Conservation (phyloP, 2,329 filamentous ascomycete genomes). For the Colletotrichum neosansevieriae region DNA sequence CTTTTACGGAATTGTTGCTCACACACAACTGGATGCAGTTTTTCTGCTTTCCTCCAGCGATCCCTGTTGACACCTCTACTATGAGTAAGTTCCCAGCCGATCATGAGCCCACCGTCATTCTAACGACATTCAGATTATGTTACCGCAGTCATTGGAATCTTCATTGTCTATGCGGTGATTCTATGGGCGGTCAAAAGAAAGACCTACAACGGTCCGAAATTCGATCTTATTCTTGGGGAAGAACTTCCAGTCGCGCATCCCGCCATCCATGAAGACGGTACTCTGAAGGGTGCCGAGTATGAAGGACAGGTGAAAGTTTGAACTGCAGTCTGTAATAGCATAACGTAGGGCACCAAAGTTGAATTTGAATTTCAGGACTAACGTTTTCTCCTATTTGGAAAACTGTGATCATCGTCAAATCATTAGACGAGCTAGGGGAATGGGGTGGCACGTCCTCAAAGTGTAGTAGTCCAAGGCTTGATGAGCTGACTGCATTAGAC, state of each 20-base stretch:
- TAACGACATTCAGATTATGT: conserved; percentile 22
- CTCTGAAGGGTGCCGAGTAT: background rate
- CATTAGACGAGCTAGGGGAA: no score
- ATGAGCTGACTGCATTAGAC: background rate
- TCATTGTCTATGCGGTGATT: conserved; percentile 7
- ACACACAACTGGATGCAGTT: background rate
- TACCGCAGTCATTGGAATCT: conserved; percentile 19
- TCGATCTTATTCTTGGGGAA: conserved; percentile 27
- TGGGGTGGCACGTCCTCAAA: no score
- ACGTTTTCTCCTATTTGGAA: no score
- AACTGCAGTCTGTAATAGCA: no score
- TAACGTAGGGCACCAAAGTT: no score
- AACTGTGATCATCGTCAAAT: no score
- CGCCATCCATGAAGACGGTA: background rate
- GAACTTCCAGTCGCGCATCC: conserved; percentile 9
- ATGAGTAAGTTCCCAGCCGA: conserved; percentile 19
- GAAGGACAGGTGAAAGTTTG: no score
- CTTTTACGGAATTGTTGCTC: background rate
- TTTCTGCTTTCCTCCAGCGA: conserved; percentile 33
- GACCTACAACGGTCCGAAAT: conserved; percentile 23
- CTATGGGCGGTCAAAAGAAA: conserved; percentile 16
- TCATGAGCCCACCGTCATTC: no score
- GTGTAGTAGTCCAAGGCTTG: no score
- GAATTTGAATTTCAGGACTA: no score
- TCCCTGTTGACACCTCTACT: conserved; percentile 20